A percentile compares a stretch with the other conserved stretches of the same genome.
Evolutionary conservation across 1,284 basidiomycete species (phyloP).

Genomic region (Schizopora paradoxa): DNA sequence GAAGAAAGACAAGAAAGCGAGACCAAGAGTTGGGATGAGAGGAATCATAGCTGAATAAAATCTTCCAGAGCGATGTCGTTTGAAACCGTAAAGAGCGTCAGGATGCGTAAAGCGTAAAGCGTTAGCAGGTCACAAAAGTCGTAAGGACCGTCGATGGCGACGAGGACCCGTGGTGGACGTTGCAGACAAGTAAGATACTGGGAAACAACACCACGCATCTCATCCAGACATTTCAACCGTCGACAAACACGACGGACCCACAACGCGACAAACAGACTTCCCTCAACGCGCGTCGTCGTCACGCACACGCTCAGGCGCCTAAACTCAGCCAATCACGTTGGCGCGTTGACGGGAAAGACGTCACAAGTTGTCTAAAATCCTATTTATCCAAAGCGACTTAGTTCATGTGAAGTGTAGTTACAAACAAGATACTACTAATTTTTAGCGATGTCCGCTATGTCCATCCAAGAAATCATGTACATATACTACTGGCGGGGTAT

Average conservation of each 20-base stretch:
- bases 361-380: too few species aligned
- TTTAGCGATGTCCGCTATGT: too few species aligned
- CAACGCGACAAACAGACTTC: too few species aligned
- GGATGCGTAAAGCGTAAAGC: conserved; percentile 3
- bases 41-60: conserved; percentile 45
- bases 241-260: conserved; percentile 6
- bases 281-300: conserved; percentile 3
- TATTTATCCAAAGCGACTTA: too few species aligned
- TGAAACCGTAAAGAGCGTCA: not conserved
- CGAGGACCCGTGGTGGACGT: not conserved
- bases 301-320: conserved; percentile 1
- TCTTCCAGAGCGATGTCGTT: not conserved
- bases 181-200: not conserved
- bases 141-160: not conserved
- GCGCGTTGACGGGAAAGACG: too few species aligned
- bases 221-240: conserved; percentile 1
- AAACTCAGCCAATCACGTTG: too few species aligned
- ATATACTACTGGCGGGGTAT: too few species aligned
- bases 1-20: conserved; percentile 63
- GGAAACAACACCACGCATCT: not conserved
- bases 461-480: too few species aligned
- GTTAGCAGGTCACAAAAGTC: not conserved
- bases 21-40: conserved; percentile 55
- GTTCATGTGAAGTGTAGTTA: too few species aligned
- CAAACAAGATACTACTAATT: too few species aligned